Percentiles rank a stretch among this genome's conserved stretches.
phyloP scores from a whole-genome alignment of 73 alveolate genomes.

The Paramecium sexaurelia region DNA sequence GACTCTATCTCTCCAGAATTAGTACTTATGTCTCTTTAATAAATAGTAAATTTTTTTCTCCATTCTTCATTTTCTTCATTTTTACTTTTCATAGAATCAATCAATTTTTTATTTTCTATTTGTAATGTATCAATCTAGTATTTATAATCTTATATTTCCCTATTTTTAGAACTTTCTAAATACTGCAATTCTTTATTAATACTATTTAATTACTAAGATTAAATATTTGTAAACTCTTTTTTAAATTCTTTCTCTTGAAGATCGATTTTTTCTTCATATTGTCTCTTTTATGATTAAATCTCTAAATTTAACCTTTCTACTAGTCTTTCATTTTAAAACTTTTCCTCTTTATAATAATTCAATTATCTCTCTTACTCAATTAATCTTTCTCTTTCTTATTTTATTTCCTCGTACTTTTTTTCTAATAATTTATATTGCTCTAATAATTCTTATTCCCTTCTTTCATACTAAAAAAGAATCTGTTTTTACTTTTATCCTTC shows the following conservation, averaged over 20 bases:
- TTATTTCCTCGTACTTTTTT: background rate
- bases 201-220: background rate
- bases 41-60: background rate
- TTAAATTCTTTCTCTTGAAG: background rate
- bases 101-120: background rate
- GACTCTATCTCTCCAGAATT: background rate
- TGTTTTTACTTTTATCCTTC: background rate
- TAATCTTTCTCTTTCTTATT: background rate
- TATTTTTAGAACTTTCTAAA: background rate
- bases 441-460: background rate
- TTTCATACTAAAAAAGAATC: background rate
- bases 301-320: background rate
- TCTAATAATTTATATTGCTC: background rate
- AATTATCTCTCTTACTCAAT: background rate
- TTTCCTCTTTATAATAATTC: background rate
- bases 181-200: background rate
- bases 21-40: background rate
- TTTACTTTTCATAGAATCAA: background rate
- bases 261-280: background rate
- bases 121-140: background rate
- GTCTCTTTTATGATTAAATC: background rate
- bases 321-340: background rate
- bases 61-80: background rate
- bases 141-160: background rate
- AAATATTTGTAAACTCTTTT: background rate